Evolutionary conservation across 2,329 filamentous ascomycete genomes (phyloP), one percentile per base, ranked within the genome.

Genomic region (Colletotrichum brevisporum): DNA sequence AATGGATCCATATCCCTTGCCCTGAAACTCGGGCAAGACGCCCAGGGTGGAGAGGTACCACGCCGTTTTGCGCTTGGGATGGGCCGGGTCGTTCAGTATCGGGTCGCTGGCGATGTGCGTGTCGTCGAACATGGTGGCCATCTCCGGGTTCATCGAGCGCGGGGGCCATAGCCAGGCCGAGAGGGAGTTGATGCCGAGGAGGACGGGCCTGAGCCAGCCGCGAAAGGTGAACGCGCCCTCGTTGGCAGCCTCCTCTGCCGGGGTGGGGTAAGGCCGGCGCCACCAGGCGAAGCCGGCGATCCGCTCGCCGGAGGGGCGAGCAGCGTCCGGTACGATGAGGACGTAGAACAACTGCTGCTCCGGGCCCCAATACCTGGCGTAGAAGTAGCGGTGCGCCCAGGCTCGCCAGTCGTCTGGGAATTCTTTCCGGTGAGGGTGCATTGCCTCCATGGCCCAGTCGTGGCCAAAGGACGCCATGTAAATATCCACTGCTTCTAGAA

Each of bases 31-130:
- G 1, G 80, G 79, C 24, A 74, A 70, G 9, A 81, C 76, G n/a
- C 72, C 76, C 21, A 81, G 67, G 18, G 73, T 77, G 56, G 77
- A 77, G 10, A 82, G 74, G 67, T 82, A 82, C 77, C 76, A 80
- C 15, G 78, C 78, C 8, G 73, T 67, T 31, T 70, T 73, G 31
- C 78, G 78, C 31, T 74, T 73, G 31, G 75, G 73, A 26, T 76
- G 74, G 54, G 71, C 73, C 21, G 80, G 72, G 53, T 71, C 70
- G 12, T 68, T 26, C 27, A 77, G 60, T 10, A 69, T 27, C 6
- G 74, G 74, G 58, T 77, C 75, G 47, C 78, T 56, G 41, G 66
- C 58, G 39, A 69, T 63, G 60, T 78, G 74, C 60, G 73, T 72
- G 65, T 74, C 76, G 57, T 72, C 69, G 55, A 78, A 79, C 58